phyloP scores from a whole-genome alignment of 2,329 filamentous ascomycete genomes.

The Scleromitrula shiraiana region DNA sequence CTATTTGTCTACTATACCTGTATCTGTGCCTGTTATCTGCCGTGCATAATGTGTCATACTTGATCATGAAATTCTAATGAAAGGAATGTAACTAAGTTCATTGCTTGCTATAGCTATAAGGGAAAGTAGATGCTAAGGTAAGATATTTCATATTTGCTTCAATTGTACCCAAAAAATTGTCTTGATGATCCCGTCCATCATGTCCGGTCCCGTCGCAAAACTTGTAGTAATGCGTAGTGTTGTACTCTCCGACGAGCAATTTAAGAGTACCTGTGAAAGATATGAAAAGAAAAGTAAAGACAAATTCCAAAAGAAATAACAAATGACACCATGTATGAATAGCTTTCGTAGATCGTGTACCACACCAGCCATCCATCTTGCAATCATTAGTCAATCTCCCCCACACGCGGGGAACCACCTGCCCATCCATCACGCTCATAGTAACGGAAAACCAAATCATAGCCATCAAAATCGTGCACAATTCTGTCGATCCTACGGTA shows the following conservation, averaged over 20 bases:
- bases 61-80: not conserved
- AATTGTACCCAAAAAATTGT: not conserved
- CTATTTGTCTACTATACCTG: no score
- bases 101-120: not conserved
- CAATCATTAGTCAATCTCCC: conserved; percentile 23
- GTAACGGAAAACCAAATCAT: conserved; percentile 93
- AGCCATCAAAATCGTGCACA: conserved; percentile 94
- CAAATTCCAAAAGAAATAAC: not conserved
- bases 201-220: not conserved
- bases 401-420: conserved; percentile 26
- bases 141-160: no score
- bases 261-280: not conserved
- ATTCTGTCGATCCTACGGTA: conserved; percentile 90
- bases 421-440: conserved; percentile 82
- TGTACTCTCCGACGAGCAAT: no score
- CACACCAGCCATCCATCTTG: not conserved
- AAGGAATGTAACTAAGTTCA: not conserved
- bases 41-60: conserved; percentile 8
- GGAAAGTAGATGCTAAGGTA: no score
- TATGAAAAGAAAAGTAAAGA: not conserved
- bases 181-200: no score
- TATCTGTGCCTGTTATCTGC: not conserved
- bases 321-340: not conserved
- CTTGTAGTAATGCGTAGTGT: no score
- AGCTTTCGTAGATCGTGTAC: not conserved